These are phyloP conservation scores for Cystobasidium pallidum DNA, from an alignment of 1,284 basidiomycete species.

Conservation along the genomic window DNA sequence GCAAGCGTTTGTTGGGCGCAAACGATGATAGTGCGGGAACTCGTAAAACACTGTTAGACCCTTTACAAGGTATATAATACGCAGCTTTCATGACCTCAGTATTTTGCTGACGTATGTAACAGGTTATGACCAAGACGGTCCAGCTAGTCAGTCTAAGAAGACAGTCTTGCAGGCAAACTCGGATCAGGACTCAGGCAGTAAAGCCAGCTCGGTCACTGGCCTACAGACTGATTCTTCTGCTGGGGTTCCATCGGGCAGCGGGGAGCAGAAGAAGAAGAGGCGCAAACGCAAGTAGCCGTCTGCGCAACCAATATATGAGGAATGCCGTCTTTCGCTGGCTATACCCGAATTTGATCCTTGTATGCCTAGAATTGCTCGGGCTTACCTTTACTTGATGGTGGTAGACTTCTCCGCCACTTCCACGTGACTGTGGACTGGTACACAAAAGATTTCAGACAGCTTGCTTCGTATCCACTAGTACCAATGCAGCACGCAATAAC, in stretches of 20 bases:
- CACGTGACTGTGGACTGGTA: not conserved
- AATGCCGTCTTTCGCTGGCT: not conserved
- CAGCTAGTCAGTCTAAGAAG: not conserved
- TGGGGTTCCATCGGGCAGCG: not conserved
- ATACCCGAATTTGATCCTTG: not conserved
- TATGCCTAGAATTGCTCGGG: too few relatives aligned
- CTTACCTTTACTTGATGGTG: too few relatives aligned
- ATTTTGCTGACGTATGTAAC: not conserved
- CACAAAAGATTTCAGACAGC: not conserved
- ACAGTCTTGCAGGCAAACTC: not conserved
- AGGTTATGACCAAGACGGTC: constrained; percentile 3
- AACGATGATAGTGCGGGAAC: not conserved
- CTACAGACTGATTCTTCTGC: constrained; percentile 1
- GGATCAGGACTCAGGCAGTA: not conserved
- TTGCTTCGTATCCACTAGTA: not conserved
- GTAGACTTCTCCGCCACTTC: not conserved
- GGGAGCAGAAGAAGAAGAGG: constrained; percentile 13
- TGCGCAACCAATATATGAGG: not conserved
- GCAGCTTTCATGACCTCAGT: not conserved
- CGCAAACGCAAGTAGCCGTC: not conserved
- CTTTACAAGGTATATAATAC: constrained; percentile 16
- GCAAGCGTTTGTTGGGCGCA: not conserved
- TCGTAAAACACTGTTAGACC: not conserved
- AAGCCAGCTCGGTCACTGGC: not conserved
- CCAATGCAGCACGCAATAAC: constrained; percentile 1